These are phyloP conservation scores for Rubia balearica DNA, from an alignment of 305 asterid genomes.

Conservation along the genomic window DNA sequence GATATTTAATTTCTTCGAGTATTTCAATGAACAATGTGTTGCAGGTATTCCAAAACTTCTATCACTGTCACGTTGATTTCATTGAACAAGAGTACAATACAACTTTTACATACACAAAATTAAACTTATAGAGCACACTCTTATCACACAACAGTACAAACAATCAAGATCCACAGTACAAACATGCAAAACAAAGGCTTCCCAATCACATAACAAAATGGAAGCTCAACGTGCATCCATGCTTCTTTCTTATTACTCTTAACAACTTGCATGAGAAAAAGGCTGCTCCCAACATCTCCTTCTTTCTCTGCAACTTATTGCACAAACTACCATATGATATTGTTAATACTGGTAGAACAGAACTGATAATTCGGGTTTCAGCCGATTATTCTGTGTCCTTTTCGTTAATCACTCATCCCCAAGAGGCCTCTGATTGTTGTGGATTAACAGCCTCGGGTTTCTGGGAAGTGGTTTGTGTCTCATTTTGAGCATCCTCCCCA, in stretches of 20 bases:
- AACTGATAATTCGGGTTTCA: constrained; percentile 1
- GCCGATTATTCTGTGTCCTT: background rate
- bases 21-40: too few relatives aligned
- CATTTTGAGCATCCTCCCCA: constrained; percentile 37
- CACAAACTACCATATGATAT: background rate
- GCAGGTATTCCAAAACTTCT: too few relatives aligned
- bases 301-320: constrained; percentile 20
- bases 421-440: constrained; percentile 25
- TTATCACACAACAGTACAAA: background rate
- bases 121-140: background rate
- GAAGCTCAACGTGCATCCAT: background rate
- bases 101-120: background rate
- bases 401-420: constrained; percentile 27
- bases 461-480: constrained; percentile 19
- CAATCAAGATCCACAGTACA: background rate
- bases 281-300: background rate
- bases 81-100: background rate
- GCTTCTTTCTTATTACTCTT: constrained; percentile 13
- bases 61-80: background rate
- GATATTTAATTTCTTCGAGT: too few relatives aligned
- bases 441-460: constrained; percentile 3
- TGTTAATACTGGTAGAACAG: constrained; percentile 7
- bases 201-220: constrained; percentile 7
- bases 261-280: background rate
- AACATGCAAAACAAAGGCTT: background rate